Base-by-base conservation (phyloP, 441 rosid species). In the Isatis lusitanica region DNA sequence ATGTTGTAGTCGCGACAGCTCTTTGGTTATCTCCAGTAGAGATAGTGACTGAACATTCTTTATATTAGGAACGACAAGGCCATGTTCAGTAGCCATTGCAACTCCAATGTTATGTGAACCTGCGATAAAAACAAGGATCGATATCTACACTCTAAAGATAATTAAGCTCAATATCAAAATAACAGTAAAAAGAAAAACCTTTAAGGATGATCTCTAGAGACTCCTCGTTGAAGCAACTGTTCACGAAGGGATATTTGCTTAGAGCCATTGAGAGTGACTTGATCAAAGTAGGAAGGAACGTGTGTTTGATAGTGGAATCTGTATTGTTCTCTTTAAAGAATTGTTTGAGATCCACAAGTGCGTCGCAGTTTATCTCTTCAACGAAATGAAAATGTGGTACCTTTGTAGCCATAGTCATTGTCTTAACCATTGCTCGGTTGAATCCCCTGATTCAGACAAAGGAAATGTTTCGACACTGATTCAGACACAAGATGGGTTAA, bases 361-460 rank as follows among this genome's bases (percentile, higher is more conserved):
- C 80, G 70, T 90, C 90, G 24, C 97, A 94, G 42, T 85, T 89
- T 26, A 92, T 87, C 83, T 92, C 98, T 74, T 92, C 98, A n/a
- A 92, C 97, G 68, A 87, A 94, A 85, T 94, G 87, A 79, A 94
- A 94, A 78, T 92, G 97, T 0, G 98, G 98, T 70, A 94, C 91
- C 71, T 83, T 92, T 59, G 92, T 92, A 53, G 92, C 97, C 91
- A 87, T 77, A 55, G 94, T 83, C 98, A 94, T 94, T 75, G 97
- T 81, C 78, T 90, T 94, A 58, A 89, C 98, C 97, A 94, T 94
- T 63, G 97, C 66, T 74, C 97, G 68, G 75, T 81, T 88, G 77
- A 85, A 94, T 58, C 98, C 98, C 85, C 97, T 92, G 90, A 52
- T n/a, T n/a, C n/a, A n/a, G n/a, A 42, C 38, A 31, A 63, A 24